These are phyloP conservation scores for Alternaria atra DNA, from an alignment of 2,329 filamentous ascomycete species.

Conservation along the genomic window DNA sequence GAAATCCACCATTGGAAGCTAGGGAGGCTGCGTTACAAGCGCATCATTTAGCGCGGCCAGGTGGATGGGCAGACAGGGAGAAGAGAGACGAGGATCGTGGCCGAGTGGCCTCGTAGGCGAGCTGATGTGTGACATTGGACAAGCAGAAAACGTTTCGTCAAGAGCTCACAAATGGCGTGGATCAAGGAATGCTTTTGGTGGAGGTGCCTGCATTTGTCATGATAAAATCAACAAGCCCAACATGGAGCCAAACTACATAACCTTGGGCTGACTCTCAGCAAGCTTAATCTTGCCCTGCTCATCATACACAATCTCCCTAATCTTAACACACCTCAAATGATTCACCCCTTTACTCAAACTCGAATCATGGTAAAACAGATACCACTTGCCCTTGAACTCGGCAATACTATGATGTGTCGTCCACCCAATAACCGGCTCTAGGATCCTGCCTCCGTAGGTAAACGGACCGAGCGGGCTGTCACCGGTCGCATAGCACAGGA, in stretches of 20 bases:
- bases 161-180: background rate
- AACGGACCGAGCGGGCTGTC: slow-evolving; percentile 75
- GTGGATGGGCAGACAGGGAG: background rate
- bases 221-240: background rate
- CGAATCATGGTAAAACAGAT: slow-evolving; percentile 79
- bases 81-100: background rate
- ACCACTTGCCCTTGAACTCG: slow-evolving; percentile 76
- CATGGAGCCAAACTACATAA: slow-evolving; percentile 15
- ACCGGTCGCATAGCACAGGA: slow-evolving; percentile 73
- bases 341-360: slow-evolving; percentile 73
- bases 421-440: slow-evolving; percentile 82
- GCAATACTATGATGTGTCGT: slow-evolving; percentile 83
- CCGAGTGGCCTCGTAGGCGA: background rate
- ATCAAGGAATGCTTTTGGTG: background rate
- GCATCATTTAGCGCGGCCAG: background rate
- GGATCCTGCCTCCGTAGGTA: slow-evolving; percentile 73
- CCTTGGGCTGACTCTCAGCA: slow-evolving; percentile 42
- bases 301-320: slow-evolving; percentile 78
- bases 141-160: background rate
- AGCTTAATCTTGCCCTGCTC: slow-evolving; percentile 67
- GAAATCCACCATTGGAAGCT: background rate
- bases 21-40: background rate
- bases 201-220: background rate
- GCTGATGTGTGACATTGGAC: background rate
- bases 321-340: slow-evolving; percentile 77